Evolutionary conservation across 345 rosid genomes (phyloP), one percentile per base, ranked within the genome.

Genomic region (Hibiscus trionum): DNA sequence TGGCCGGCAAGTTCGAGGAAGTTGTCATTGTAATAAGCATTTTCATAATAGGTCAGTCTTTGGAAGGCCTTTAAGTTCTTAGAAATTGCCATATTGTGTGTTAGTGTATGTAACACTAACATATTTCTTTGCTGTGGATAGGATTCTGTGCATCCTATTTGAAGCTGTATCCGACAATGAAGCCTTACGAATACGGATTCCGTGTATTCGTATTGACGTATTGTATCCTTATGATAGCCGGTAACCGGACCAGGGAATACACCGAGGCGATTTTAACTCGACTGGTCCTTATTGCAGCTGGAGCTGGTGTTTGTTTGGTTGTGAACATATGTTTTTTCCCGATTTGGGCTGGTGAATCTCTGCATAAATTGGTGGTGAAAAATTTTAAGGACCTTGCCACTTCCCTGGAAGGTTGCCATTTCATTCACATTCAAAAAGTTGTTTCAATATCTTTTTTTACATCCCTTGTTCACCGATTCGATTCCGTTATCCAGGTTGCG

Each of bases 301-400:
- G 98, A 73, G 96, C 85, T 66, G 75, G 75, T 29, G 83, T 93
- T 70, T 82, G 87, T 61, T 82, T 91, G 76, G 68, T 70, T 16
- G 82, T 93, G 69, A 93, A 93, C 75, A 82, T 88, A 69, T 88
- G 85, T 81, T 91, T 93, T 71, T 93, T 84, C 79, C 98, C 97
- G 8, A 91, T 93, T 67, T 93, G 97, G 98, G 93, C 97, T 39
- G 97, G 98, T 11, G 98, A 93, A 80, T 97, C 88, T 82, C 84
- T 93, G 75, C 98, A 93, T 71, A 79, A 72, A 72, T 83, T 89
- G 81, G 96, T 91, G 61, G 93, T 77, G 44, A 89, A 89, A 80
- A 89, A 89, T 79, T 93, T 93, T 81, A 81, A 35, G 77, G 87
- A 83, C 50, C 96, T 91, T 33, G 96, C 98, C 11, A 84, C 72